These are phyloP conservation scores for Fusarium agapanthi DNA, from an alignment of 2,329 filamentous ascomycete genomes.

Conservation along the genomic window DNA sequence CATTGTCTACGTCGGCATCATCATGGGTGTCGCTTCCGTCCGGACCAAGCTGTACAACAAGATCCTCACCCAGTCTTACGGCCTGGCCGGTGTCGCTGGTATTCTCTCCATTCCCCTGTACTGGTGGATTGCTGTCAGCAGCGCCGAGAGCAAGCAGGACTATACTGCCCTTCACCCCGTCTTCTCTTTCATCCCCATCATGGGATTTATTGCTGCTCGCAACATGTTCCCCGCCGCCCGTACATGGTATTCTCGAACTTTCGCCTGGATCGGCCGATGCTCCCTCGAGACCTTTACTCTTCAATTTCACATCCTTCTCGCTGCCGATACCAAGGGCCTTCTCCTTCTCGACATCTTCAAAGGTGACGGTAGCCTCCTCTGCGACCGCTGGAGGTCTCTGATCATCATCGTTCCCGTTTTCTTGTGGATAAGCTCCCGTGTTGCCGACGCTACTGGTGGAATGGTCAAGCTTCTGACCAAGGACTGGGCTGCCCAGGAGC, in stretches of 20 bases:
- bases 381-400: slow-evolving; percentile 37
- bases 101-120: slow-evolving; percentile 40
- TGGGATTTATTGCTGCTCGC: slow-evolving; percentile 61
- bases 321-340: slow-evolving; percentile 63
- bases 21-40: slow-evolving; percentile 46
- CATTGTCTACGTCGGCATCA: slow-evolving; percentile 65
- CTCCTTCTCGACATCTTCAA: slow-evolving; percentile 33
- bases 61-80: slow-evolving; percentile 33
- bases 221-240: slow-evolving; percentile 48
- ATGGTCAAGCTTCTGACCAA: slow-evolving; percentile 31
- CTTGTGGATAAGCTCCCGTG: slow-evolving; percentile 38
- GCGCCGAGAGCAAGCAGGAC: slow-evolving; percentile 31
- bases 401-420: slow-evolving; percentile 41
- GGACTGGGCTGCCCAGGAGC: slow-evolving; percentile 12
- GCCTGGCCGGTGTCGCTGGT: slow-evolving; percentile 21
- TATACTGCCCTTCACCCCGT: slow-evolving; percentile 63
- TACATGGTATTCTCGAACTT: slow-evolving; percentile 49
- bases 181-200: slow-evolving; percentile 62
- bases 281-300: slow-evolving; percentile 68
- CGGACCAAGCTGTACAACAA: slow-evolving; percentile 25
- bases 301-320: slow-evolving; percentile 69
- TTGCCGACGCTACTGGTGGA: slow-evolving; percentile 32
- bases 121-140: slow-evolving; percentile 45
- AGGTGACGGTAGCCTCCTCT: slow-evolving; percentile 31
- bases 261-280: slow-evolving; percentile 62